Conservation (phyloP, 176 grass and related monocot species). For the Eragrostis curvula region DNA sequence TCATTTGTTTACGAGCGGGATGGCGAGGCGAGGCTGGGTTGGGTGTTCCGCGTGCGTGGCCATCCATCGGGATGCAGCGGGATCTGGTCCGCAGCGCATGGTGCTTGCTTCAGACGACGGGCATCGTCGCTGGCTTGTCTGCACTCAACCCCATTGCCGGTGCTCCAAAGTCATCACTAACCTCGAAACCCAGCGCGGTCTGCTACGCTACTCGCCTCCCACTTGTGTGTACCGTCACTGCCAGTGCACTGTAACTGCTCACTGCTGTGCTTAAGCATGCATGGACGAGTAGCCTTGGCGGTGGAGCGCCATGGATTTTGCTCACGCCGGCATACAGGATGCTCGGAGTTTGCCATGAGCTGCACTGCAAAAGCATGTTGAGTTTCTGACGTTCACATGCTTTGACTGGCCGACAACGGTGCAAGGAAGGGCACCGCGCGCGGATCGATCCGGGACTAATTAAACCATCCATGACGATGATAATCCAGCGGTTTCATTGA, state of each 20-base stretch:
- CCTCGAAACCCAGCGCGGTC: slow-evolving; percentile 40
- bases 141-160: slow-evolving; percentile 56
- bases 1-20: slow-evolving; percentile 12
- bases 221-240: not conserved
- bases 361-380: not conserved
- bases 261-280: not conserved
- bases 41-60: not conserved
- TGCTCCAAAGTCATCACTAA: slow-evolving; percentile 43
- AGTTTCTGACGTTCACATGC: not conserved
- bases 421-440: not conserved
- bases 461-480: not conserved
- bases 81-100: slow-evolving; percentile 58
- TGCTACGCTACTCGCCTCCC: slow-evolving; percentile 4
- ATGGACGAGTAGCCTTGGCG: not conserved
- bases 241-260: not conserved
- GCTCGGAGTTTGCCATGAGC: not conserved
- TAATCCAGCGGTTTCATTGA: slow-evolving; percentile 26
- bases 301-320: not conserved
- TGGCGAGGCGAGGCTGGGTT: not conserved
- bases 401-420: slow-evolving; percentile 19
- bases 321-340: not conserved
- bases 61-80: slow-evolving; percentile 24
- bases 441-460: not conserved
- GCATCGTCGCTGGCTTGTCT: slow-evolving; percentile 40
- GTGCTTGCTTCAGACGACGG: slow-evolving; percentile 56